Conservation (phyloP, 1,284 basidiomycete genomes). For the Leucoagaricus sp. region DNA sequence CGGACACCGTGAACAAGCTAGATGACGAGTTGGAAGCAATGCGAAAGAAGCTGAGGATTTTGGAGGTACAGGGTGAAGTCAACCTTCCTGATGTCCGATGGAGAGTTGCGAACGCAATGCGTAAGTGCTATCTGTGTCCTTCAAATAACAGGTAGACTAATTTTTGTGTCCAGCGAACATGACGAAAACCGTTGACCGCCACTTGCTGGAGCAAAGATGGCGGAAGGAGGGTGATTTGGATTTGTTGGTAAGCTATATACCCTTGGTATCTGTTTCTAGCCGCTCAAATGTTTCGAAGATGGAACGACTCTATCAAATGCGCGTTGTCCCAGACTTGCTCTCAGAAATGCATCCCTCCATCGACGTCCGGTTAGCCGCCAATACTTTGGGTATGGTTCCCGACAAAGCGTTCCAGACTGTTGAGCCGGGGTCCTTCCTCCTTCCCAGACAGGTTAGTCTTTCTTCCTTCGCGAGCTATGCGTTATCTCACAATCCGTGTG, state of each 20-base stretch:
- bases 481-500: slow-evolving; percentile 1
- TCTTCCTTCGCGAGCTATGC: background rate
- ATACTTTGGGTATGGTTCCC: slow-evolving; percentile 23
- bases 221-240: slow-evolving; percentile 82
- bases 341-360: slow-evolving; percentile 71
- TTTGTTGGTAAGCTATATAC: slow-evolving; percentile 66
- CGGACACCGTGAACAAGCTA: slow-evolving; percentile 31
- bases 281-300: slow-evolving; percentile 52
- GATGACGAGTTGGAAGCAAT: slow-evolving; percentile 40
- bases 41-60: slow-evolving; percentile 45
- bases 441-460: slow-evolving; percentile 59
- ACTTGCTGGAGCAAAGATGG: slow-evolving; percentile 86
- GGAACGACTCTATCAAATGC: slow-evolving; percentile 90
- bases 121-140: slow-evolving; percentile 44
- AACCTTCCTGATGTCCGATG: slow-evolving; percentile 82
- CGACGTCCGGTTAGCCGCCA: slow-evolving; percentile 64
- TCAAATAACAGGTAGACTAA: too few relatives aligned
- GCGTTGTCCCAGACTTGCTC: slow-evolving; percentile 87
- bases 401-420: slow-evolving; percentile 49
- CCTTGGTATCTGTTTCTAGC: background rate
- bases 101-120: slow-evolving; percentile 75
- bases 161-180: slow-evolving; percentile 59
- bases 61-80: slow-evolving; percentile 67
- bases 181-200: slow-evolving; percentile 70
- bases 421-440: slow-evolving; percentile 71